Percentiles rank a stretch among this genome's conserved stretches.
These are phyloP conservation scores for Posidonia australis DNA, from an alignment of 106 monocot genomes.

Conservation along the genomic window DNA sequence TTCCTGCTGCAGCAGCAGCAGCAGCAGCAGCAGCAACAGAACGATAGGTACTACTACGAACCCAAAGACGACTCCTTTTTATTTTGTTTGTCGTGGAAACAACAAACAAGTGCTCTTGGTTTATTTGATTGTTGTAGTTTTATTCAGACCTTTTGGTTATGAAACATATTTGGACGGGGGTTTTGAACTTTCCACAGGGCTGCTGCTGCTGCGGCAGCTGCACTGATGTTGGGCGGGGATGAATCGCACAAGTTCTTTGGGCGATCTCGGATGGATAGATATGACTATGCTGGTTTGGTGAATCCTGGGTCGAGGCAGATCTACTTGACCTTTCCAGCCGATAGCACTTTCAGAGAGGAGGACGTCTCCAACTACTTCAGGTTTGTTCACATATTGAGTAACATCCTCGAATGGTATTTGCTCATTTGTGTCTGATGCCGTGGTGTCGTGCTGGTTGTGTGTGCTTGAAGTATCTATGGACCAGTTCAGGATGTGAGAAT, in stretches of 20 bases:
- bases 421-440: neutral
- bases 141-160: too few species aligned
- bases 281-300: constrained; percentile 39
- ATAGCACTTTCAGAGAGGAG: constrained; percentile 89
- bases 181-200: too few species aligned
- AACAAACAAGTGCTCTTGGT: too few species aligned
- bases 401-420: too few species aligned
- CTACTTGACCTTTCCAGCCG: constrained; percentile 88
- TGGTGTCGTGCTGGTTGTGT: too few species aligned
- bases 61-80: neutral
- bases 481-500: constrained; percentile 93
- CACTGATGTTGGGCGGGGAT: constrained; percentile 41
- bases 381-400: constrained; percentile 14
- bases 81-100: too few species aligned
- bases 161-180: too few species aligned
- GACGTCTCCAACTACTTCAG: constrained; percentile 95
- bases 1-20: constrained; percentile 51
- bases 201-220: constrained; percentile 40
- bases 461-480: constrained; percentile 63
- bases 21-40: constrained; percentile 46
- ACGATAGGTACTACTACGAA: constrained; percentile 33
- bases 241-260: constrained; percentile 53
- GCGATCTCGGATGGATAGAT: constrained; percentile 45
- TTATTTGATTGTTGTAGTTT: too few species aligned
- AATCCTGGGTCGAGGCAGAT: constrained; percentile 89